Evolutionary conservation across 2,329 filamentous ascomycete genomes (phyloP).

Genomic region (Endocalyx cinctus): DNA sequence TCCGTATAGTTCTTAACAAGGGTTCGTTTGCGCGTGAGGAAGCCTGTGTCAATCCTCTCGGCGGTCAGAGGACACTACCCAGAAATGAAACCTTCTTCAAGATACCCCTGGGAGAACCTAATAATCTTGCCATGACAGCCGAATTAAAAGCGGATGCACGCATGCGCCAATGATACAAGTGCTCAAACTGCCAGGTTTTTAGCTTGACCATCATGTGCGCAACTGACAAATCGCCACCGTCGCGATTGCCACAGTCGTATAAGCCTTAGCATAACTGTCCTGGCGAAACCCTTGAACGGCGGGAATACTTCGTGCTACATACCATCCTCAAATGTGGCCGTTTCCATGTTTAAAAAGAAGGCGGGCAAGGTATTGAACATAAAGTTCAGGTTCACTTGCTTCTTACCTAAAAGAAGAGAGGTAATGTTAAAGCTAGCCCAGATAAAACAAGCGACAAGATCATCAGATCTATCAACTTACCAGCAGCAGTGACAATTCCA

Average conservation of each 20-base stretch:
- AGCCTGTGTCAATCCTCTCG: no score
- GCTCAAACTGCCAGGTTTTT: neutral
- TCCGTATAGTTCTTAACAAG: no score
- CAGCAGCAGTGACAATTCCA: slow-evolving; percentile 13
- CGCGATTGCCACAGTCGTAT: neutral
- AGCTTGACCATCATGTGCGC: neutral
- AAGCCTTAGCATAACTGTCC: neutral
- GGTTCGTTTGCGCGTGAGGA: no score
- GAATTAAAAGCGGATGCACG: no score
- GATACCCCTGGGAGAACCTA: no score
- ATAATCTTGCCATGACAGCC: no score
- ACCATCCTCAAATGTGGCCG: neutral
- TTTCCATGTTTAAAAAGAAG: neutral
- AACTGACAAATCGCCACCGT: neutral
- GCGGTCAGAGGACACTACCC: no score
- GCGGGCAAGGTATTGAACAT: neutral
- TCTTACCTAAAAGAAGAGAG: neutral
- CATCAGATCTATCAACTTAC: slow-evolving; percentile 6
- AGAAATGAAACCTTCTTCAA: no score
- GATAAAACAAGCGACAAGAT: no score
- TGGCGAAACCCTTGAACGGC: neutral
- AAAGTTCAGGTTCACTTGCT: neutral
- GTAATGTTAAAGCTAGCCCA: neutral
- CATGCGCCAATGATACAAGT: no score
- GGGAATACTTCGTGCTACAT: neutral